A percentile compares a stretch with the other conserved stretches of the same genome.
Evolutionary conservation across 768 basidiomycete genomes (phyloP).

Genomic region (Lactifluus echinatus): DNA sequence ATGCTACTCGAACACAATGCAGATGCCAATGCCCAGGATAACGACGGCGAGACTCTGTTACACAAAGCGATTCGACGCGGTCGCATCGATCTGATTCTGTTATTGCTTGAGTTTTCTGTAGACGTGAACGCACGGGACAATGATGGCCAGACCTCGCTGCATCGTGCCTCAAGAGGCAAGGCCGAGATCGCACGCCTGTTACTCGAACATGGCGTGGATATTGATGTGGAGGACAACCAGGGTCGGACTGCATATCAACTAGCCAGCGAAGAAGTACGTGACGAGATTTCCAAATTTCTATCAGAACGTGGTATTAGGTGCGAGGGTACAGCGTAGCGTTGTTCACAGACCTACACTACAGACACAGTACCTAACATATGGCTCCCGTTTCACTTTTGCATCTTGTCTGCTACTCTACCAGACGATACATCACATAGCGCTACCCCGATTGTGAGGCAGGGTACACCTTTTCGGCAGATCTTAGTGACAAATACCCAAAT

Average conservation of each 20-base stretch:
- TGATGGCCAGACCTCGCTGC: not conserved
- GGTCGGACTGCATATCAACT: not conserved
- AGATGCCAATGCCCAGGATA: conserved; percentile 21
- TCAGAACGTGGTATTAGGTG: not conserved
- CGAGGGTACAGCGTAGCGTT: too few relatives aligned
- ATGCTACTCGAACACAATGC: not conserved
- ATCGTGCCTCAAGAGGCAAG: not conserved
- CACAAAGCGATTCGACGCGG: not conserved
- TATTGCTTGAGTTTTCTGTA: not conserved
- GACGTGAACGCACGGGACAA: not conserved
- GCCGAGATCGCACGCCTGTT: not conserved
- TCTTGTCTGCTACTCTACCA: not conserved
- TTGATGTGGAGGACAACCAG: too few relatives aligned
- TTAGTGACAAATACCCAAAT: too few relatives aligned
- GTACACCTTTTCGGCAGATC: too few relatives aligned
- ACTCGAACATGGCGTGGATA: too few relatives aligned
- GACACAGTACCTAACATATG: not conserved
- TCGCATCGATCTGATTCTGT: not conserved
- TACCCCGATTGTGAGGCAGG: too few relatives aligned
- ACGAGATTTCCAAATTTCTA: not conserved
- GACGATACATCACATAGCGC: not conserved
- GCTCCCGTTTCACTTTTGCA: not conserved
- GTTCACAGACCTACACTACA: too few relatives aligned
- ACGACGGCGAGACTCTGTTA: not conserved
- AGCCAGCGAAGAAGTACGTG: not conserved